Conservation (phyloP, 2,329 filamentous ascomycete genomes). For the Parascedosporium putredinis region DNA sequence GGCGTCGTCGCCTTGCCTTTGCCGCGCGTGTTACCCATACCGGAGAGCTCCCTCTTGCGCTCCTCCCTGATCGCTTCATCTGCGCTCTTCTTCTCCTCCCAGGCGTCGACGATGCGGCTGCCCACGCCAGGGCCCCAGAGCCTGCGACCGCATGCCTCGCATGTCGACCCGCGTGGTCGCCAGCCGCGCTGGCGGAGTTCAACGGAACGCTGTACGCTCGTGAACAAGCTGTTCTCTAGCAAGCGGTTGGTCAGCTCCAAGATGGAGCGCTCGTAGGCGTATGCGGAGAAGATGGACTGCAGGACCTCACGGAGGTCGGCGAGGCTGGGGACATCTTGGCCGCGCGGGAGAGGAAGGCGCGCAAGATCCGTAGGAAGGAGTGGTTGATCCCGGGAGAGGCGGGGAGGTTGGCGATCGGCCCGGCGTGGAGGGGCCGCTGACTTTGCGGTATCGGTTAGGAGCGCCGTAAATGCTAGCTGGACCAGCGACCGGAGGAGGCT, state of each 20-base stretch:
- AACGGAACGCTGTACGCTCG: constrained; percentile 66
- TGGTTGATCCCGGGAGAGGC: constrained; percentile 39
- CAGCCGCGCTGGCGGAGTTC: constrained; percentile 74
- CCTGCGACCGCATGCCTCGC: constrained; percentile 72
- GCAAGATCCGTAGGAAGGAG: constrained; percentile 80
- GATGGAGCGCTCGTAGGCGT: constrained; percentile 89
- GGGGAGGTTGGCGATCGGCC: constrained; percentile 19
- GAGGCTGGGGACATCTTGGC: constrained; percentile 74
- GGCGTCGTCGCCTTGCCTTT: constrained; percentile 44
- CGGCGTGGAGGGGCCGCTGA: constrained; percentile 19
- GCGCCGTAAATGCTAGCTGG: constrained; percentile 80
- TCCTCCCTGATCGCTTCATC: constrained; percentile 36
- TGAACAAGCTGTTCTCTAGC: constrained; percentile 80
- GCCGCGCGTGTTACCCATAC: constrained; percentile 20
- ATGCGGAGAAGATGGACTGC: constrained; percentile 84
- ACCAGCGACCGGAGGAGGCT: constrained; percentile 66
- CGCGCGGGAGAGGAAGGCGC: constrained; percentile 77
- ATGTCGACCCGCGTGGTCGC: constrained; percentile 76
- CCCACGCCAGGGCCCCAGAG: constrained; percentile 86
- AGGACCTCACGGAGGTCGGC: constrained; percentile 79
- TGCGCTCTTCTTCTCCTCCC: constrained; percentile 53
- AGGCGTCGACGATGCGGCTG: constrained; percentile 66
- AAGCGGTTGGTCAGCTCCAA: constrained; percentile 76
- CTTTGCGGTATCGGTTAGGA: constrained; percentile 57
- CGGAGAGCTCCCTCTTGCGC: constrained; percentile 20